Evolutionary conservation across 2,329 filamentous ascomycete species (phyloP).

Genomic region (Stromatinia cepivora): DNA sequence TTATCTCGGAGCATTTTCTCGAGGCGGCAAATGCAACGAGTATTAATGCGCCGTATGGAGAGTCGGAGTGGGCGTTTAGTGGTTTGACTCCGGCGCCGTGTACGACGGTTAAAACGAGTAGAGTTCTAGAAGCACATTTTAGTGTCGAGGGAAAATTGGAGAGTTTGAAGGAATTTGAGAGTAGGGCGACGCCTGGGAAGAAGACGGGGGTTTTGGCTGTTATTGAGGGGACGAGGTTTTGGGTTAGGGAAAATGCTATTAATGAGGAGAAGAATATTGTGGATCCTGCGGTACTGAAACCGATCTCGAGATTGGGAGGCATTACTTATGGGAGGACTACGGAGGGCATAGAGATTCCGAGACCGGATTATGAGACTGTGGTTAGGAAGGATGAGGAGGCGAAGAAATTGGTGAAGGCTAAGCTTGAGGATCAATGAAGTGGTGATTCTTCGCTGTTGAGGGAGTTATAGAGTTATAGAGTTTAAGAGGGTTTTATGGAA

Average conservation of each 20-base stretch:
- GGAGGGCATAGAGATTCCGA: slow-evolving; percentile 69
- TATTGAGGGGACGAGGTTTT: slow-evolving; percentile 83
- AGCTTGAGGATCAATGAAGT: slow-evolving; percentile 44
- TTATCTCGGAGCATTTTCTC: slow-evolving; percentile 79
- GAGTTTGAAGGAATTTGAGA: slow-evolving; percentile 75
- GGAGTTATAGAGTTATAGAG: too few species aligned
- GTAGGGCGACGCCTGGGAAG: slow-evolving; percentile 66
- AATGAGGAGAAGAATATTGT: slow-evolving; percentile 74
- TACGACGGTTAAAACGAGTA: slow-evolving; percentile 66
- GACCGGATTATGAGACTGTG: slow-evolving; percentile 52
- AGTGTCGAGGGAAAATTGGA: slow-evolving; percentile 79
- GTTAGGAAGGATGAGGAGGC: slow-evolving; percentile 53
- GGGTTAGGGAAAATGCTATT: slow-evolving; percentile 85
- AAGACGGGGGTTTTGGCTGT: slow-evolving; percentile 74
- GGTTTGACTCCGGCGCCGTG: slow-evolving; percentile 70
- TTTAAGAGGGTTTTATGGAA: background rate
- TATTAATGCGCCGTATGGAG: slow-evolving; percentile 75
- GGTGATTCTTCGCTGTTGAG: background rate
- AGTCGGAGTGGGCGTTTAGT: slow-evolving; percentile 76
- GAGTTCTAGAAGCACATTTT: slow-evolving; percentile 82
- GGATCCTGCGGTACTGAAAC: slow-evolving; percentile 71
- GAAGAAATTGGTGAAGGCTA: slow-evolving; percentile 56
- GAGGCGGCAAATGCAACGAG: slow-evolving; percentile 84
- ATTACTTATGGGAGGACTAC: slow-evolving; percentile 77
- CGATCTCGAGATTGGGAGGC: slow-evolving; percentile 77